Conservation (phyloP, 176 grass and related monocot species). For the Pontederia crassipes region DNA sequence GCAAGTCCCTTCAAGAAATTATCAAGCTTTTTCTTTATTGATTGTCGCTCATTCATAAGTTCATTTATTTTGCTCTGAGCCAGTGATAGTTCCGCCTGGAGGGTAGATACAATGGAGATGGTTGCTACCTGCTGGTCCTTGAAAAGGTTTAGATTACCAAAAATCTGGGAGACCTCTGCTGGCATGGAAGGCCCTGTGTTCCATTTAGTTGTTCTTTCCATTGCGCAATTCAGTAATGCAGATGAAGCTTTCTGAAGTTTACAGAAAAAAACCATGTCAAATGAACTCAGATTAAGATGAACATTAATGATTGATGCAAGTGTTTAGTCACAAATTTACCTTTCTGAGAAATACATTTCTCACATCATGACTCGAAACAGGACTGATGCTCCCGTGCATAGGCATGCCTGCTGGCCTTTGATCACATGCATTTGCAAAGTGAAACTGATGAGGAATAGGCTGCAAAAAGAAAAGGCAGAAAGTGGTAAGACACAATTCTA, state of each 20-base stretch:
- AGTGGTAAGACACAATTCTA: too few species aligned
- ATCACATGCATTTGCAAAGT: too few species aligned
- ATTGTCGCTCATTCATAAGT: constrained; percentile 38
- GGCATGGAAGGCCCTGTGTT: constrained; percentile 29
- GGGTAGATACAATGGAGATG: constrained; percentile 10
- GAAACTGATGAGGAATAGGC: too few species aligned
- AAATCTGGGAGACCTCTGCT: constrained; percentile 17
- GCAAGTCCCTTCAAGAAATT: constrained; percentile 43
- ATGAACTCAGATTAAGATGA: too few species aligned
- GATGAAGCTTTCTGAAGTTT: constrained; percentile 50
- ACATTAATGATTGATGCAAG: too few species aligned
- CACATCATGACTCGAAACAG: too few species aligned
- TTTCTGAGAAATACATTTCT: too few species aligned
- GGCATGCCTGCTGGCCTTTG: too few species aligned
- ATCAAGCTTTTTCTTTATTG: constrained; percentile 53
- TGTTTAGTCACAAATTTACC: too few species aligned
- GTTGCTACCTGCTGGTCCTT: not conserved
- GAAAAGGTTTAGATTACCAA: constrained; percentile 34
- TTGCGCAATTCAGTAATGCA: constrained; percentile 45
- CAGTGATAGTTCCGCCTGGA: constrained; percentile 40
- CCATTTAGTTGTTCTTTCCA: constrained; percentile 81
- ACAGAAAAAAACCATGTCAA: not conserved
- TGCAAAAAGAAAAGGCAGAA: too few species aligned
- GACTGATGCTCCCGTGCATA: too few species aligned
- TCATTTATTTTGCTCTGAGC: constrained; percentile 32